A percentile compares a stretch with the other conserved stretches of the same genome.
Evolutionary conservation across 176 grass and related monocot genomes (phyloP).

Genomic region (Carex parvula): DNA sequence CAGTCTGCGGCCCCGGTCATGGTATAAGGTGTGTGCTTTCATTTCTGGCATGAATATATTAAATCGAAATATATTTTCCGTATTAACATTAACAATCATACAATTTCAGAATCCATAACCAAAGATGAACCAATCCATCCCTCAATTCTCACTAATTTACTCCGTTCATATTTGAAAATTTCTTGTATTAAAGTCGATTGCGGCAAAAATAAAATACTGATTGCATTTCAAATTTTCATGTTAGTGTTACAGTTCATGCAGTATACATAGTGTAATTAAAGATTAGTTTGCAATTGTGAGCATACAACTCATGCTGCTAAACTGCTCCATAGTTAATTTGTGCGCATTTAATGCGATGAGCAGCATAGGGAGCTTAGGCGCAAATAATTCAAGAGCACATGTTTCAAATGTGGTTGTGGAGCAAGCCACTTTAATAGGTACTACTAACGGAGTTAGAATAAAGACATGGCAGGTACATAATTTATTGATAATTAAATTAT

Average conservation of each 20-base stretch:
- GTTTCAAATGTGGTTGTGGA: slow-evolving; percentile 80
- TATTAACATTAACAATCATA: neutral
- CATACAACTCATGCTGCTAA: neutral
- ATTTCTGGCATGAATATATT: neutral
- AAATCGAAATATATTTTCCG: neutral
- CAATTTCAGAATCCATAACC: neutral
- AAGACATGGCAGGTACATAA: slow-evolving; percentile 86
- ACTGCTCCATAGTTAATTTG: neutral
- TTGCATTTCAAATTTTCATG: neutral
- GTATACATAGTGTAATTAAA: neutral
- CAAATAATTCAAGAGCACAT: slow-evolving; percentile 37
- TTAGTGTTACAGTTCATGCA: neutral
- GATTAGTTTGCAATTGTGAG: neutral
- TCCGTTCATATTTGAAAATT: neutral
- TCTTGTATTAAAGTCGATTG: neutral
- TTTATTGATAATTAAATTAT: slow-evolving; percentile 8
- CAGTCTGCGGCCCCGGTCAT: slow-evolving; percentile 76
- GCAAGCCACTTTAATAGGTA: slow-evolving; percentile 46
- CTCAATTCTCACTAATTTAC: neutral
- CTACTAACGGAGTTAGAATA: slow-evolving; percentile 81
- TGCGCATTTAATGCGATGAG: neutral
- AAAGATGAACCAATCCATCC: neutral
- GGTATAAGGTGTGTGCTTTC: slow-evolving; percentile 42
- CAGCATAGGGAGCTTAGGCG: slow-evolving; percentile 84
- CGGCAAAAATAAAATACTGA: neutral